These are phyloP conservation scores for Coniochaeta pulveracea DNA, from an alignment of 2,329 filamentous ascomycete species.

Conservation along the genomic window DNA sequence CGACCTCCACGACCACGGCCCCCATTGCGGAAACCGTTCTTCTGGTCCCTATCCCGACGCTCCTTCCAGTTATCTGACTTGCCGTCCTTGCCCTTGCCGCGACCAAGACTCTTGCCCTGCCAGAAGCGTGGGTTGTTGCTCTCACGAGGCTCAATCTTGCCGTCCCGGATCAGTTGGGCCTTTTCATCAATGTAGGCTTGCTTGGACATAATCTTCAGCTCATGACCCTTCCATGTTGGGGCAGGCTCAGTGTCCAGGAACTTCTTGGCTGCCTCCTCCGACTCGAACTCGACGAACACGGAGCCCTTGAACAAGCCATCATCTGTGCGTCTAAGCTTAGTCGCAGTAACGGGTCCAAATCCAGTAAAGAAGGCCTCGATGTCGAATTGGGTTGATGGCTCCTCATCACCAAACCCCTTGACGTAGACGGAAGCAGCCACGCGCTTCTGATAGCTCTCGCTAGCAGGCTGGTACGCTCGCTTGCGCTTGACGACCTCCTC, in stretches of 20 bases:
- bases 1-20: slow-evolving; percentile 31
- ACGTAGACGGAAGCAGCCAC: slow-evolving; percentile 66
- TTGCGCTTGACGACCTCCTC: slow-evolving; percentile 68
- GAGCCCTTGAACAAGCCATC: slow-evolving; percentile 84
- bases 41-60: slow-evolving; percentile 50
- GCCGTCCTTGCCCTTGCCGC: slow-evolving; percentile 24
- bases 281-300: slow-evolving; percentile 86
- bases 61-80: slow-evolving; percentile 52
- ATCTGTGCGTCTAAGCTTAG: slow-evolving; percentile 72
- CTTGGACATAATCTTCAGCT: slow-evolving; percentile 80
- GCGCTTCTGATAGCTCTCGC: slow-evolving; percentile 53
- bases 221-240: slow-evolving; percentile 73
- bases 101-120: slow-evolving; percentile 31
- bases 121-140: slow-evolving; percentile 31
- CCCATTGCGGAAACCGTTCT: slow-evolving; percentile 38
- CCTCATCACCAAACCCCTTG: slow-evolving; percentile 86
- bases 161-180: slow-evolving; percentile 57
- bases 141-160: slow-evolving; percentile 51
- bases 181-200: slow-evolving; percentile 75
- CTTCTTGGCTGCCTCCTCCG: slow-evolving; percentile 64
- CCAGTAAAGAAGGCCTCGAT: slow-evolving; percentile 84
- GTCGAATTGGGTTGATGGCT: slow-evolving; percentile 78
- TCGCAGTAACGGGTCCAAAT: slow-evolving; percentile 66
- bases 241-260: slow-evolving; percentile 73
- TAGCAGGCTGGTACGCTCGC: slow-evolving; percentile 49